These are phyloP conservation scores for Venturia aucupariae DNA, from an alignment of 2,329 filamentous ascomycete species.

Conservation along the genomic window DNA sequence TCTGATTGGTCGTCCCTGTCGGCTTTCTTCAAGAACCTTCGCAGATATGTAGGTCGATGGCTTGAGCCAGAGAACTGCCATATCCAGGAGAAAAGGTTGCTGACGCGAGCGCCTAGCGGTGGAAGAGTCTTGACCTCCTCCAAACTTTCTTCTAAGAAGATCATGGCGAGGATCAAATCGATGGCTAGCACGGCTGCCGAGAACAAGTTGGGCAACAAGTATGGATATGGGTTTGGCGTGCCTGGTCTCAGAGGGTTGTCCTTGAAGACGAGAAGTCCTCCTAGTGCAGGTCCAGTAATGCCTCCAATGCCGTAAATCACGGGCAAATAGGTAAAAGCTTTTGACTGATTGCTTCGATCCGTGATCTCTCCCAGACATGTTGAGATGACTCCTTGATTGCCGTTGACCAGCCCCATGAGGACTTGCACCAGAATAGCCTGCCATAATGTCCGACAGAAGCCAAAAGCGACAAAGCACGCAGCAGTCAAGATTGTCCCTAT, in stretches of 20 bases:
- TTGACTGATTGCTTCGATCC: slow-evolving; percentile 87
- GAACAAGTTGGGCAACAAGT: slow-evolving; percentile 74
- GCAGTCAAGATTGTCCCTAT: slow-evolving; percentile 76
- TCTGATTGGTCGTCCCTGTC: slow-evolving; percentile 13
- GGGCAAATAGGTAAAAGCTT: slow-evolving; percentile 86
- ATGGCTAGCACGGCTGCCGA: slow-evolving; percentile 62
- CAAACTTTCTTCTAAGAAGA: slow-evolving; percentile 82
- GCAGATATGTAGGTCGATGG: slow-evolving; percentile 51
- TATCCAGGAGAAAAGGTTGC: slow-evolving; percentile 54
- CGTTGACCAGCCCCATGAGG: slow-evolving; percentile 87
- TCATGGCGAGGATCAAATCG: slow-evolving; percentile 62
- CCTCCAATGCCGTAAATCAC: slow-evolving; percentile 93
- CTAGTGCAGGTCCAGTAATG: slow-evolving; percentile 87
- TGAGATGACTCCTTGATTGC: slow-evolving; percentile 88
- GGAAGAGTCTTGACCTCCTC: slow-evolving; percentile 56
- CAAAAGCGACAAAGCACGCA: slow-evolving; percentile 74
- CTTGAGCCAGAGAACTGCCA: slow-evolving; percentile 58
- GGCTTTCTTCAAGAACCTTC: slow-evolving; percentile 26
- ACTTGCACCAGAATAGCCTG: slow-evolving; percentile 80
- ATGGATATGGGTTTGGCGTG: slow-evolving; percentile 59
- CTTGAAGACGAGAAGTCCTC: slow-evolving; percentile 67
- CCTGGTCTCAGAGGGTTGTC: slow-evolving; percentile 46
- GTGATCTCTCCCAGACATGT: slow-evolving; percentile 93
- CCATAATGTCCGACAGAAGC: slow-evolving; percentile 72
- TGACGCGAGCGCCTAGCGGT: slow-evolving; percentile 49